These are phyloP conservation scores for Podila minutissima DNA, from an alignment of 192 early-diverging fungal species.

Conservation along the genomic window DNA sequence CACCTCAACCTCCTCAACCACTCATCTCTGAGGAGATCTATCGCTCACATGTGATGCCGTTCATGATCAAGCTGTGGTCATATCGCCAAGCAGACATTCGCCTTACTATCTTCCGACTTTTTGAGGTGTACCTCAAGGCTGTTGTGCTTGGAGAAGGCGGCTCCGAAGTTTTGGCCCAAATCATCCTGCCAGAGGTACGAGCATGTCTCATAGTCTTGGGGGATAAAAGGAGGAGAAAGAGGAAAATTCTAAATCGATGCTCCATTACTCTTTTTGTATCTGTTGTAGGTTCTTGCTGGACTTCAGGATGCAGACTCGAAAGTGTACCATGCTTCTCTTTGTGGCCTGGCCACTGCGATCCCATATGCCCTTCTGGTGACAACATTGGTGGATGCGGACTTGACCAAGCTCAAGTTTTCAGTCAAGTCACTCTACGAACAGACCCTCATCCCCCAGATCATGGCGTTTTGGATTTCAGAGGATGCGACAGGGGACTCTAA, in stretches of 20 bases:
- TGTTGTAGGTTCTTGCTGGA: slow-evolving; percentile 31
- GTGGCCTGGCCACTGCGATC: slow-evolving; percentile 40
- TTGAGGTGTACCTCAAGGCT: slow-evolving; percentile 49
- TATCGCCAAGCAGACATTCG: slow-evolving; percentile 48
- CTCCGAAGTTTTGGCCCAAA: slow-evolving; percentile 40
- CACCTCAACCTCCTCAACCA: slow-evolving; percentile 38
- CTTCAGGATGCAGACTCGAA: slow-evolving; percentile 49
- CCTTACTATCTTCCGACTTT: slow-evolving; percentile 42
- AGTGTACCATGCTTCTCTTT: slow-evolving; percentile 39
- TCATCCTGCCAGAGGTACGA: slow-evolving; percentile 48
- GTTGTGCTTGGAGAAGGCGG: slow-evolving; percentile 48
- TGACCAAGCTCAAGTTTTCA: slow-evolving; percentile 37
- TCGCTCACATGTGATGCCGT: slow-evolving; percentile 30
- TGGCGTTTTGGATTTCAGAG: slow-evolving; percentile 52
- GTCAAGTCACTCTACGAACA: slow-evolving; percentile 47
- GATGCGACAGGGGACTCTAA: slow-evolving; percentile 29
- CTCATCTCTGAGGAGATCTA: slow-evolving; percentile 35
- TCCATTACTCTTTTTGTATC: neutral
- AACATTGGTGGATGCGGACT: slow-evolving; percentile 34
- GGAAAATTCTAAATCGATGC: neutral
- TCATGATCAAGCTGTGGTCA: slow-evolving; percentile 50
- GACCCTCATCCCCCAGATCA: slow-evolving; percentile 50
- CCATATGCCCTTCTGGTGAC: slow-evolving; percentile 43
- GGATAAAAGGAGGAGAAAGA: neutral
- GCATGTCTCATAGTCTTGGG: neutral